These are phyloP conservation scores for Teratosphaeria zuluensis DNA, from an alignment of 2,329 filamentous ascomycete species.

Conservation along the genomic window DNA sequence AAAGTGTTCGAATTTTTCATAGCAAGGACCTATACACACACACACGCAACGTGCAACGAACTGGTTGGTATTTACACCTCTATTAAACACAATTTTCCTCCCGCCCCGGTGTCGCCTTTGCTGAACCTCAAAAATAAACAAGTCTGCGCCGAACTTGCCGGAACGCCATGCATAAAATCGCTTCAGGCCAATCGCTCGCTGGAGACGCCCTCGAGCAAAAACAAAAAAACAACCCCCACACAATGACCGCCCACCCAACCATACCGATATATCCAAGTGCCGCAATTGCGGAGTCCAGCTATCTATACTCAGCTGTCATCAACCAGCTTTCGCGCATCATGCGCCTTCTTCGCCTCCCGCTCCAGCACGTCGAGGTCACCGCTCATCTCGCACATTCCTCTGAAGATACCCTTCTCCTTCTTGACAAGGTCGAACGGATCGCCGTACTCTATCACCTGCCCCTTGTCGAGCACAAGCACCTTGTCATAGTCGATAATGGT, in stretches of 20 bases:
- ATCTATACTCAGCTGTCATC: constrained; percentile 18
- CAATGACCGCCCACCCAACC: neutral
- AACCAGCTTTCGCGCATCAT: constrained; percentile 33
- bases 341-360: constrained; percentile 46
- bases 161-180: constrained; percentile 2
- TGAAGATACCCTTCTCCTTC: constrained; percentile 57
- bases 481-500: constrained; percentile 99
- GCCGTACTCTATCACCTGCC: constrained; percentile 78
- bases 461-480: constrained; percentile 87
- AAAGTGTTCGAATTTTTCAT: neutral
- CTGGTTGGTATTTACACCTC: neutral
- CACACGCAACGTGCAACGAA: neutral
- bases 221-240: neutral
- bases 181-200: neutral
- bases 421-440: constrained; percentile 75
- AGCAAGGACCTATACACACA: neutral
- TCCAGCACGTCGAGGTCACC: constrained; percentile 51
- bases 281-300: neutral
- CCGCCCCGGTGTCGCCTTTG: neutral
- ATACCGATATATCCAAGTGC: neutral
- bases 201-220: neutral
- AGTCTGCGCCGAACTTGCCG: neutral
- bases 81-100: neutral
- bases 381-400: constrained; percentile 59
- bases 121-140: neutral